Percentiles rank a stretch among this genome's conserved stretches.
These are phyloP conservation scores for Cynanchum wilfordii DNA, from an alignment of 257 asterid species.

Conservation along the genomic window DNA sequence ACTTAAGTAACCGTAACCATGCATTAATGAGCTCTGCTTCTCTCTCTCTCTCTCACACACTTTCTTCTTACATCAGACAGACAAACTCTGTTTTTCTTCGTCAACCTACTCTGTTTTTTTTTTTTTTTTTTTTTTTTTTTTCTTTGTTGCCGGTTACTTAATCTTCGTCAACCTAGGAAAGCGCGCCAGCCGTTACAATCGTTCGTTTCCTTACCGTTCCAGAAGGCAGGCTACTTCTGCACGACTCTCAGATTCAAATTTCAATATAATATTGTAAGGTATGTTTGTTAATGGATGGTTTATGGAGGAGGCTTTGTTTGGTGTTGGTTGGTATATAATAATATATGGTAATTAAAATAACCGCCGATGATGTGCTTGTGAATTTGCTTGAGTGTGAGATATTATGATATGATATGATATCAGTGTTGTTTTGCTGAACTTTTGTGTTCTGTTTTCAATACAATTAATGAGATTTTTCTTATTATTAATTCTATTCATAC, in stretches of 20 bases:
- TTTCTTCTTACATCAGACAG: background rate
- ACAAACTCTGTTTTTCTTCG: background rate
- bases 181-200: too few species aligned
- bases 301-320: background rate
- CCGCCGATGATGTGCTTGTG: background rate
- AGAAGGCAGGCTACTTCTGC: too few species aligned
- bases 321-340: background rate
- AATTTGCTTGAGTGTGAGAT: background rate
- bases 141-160: too few species aligned
- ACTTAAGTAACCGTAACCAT: background rate
- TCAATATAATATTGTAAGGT: background rate
- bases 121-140: too few species aligned
- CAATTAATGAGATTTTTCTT: background rate
- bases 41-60: too few species aligned
- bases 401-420: background rate
- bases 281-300: background rate
- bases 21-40: slow-evolving; percentile 7
- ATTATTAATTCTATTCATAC: background rate
- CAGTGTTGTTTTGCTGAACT: background rate
- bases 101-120: background rate
- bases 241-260: background rate
- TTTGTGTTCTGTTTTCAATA: too few species aligned
- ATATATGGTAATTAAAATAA: too few species aligned
- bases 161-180: background rate
- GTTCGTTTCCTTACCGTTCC: background rate